These are phyloP conservation scores for Artomyces pyxidatus DNA, from an alignment of 768 basidiomycete genomes.

Conservation along the genomic window DNA sequence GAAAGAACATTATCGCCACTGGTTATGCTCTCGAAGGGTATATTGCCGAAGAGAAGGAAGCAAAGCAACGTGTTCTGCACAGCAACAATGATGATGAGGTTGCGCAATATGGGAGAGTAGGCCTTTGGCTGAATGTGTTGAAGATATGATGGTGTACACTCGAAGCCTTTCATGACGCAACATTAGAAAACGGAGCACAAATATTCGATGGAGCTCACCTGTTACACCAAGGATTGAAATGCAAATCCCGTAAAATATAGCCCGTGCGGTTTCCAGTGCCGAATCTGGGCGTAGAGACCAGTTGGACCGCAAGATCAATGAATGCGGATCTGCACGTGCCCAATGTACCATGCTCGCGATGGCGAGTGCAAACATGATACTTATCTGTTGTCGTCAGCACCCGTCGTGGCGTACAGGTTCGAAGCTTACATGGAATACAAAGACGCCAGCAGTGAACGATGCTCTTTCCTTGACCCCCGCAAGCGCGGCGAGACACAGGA, in stretches of 20 bases:
- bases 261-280: slow-evolving; percentile 4
- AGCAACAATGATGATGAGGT: slow-evolving; percentile 11
- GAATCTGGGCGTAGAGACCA: slow-evolving; percentile 10
- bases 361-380: slow-evolving; percentile 8
- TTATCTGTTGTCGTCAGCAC: slow-evolving; percentile 3
- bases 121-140: slow-evolving; percentile 10
- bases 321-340: slow-evolving; percentile 12
- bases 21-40: slow-evolving; percentile 4
- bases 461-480: slow-evolving; percentile 15
- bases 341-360: slow-evolving; percentile 10
- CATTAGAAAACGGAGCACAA: neutral
- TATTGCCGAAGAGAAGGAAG: slow-evolving; percentile 8
- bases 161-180: slow-evolving; percentile 9
- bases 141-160: slow-evolving; percentile 16
- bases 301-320: slow-evolving; percentile 8
- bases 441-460: slow-evolving; percentile 7
- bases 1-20: slow-evolving; percentile 12
- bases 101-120: slow-evolving; percentile 12
- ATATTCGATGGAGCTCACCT: slow-evolving; percentile 1
- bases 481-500: slow-evolving; percentile 9
- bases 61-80: slow-evolving; percentile 12
- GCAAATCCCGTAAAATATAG: slow-evolving; percentile 14
- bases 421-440: slow-evolving; percentile 13
- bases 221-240: slow-evolving; percentile 16
- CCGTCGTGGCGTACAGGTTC: neutral